phyloP scores from a whole-genome alignment of 2,329 filamentous ascomycete genomes.

The Colletotrichum australisinense region DNA sequence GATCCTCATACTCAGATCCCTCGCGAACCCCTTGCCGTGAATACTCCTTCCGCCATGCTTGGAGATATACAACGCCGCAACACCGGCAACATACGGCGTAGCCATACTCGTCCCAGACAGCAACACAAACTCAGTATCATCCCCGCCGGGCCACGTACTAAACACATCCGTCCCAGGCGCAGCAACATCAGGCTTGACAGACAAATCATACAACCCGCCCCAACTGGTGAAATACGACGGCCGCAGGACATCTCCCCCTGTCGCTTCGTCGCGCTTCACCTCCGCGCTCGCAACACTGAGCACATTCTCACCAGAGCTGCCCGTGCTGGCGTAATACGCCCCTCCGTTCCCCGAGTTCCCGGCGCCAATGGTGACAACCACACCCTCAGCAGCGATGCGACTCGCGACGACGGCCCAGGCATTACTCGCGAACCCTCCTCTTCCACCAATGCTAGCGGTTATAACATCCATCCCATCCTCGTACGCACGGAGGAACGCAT shows the following conservation, averaged over 20 bases:
- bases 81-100: slow-evolving; percentile 57
- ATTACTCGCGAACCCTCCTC: slow-evolving; percentile 44
- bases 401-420: slow-evolving; percentile 52
- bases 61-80: slow-evolving; percentile 50
- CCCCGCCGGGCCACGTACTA: slow-evolving; percentile 47
- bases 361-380: slow-evolving; percentile 53
- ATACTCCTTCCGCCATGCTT: slow-evolving; percentile 44
- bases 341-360: slow-evolving; percentile 54
- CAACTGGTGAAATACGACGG: slow-evolving; percentile 54
- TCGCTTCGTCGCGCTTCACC: slow-evolving; percentile 14
- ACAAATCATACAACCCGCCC: slow-evolving; percentile 44
- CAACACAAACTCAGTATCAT: slow-evolving; percentile 47
- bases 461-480: slow-evolving; percentile 45
- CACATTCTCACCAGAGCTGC: slow-evolving; percentile 50
- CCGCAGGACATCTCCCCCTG: slow-evolving; percentile 4
- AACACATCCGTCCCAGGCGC: slow-evolving; percentile 54
- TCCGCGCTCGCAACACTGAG: slow-evolving; percentile 54
- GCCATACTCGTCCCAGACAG: slow-evolving; percentile 63
- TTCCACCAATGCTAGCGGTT: slow-evolving; percentile 38
- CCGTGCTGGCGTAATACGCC: slow-evolving; percentile 51
- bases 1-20: slow-evolving; percentile 47
- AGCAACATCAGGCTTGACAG: slow-evolving; percentile 55
- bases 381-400: slow-evolving; percentile 54
- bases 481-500: slow-evolving; percentile 42
- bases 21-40: slow-evolving; percentile 47